Percentiles rank a stretch among this genome's conserved stretches.
Conservation (phyloP, 2,329 filamentous ascomycete species). For the Trichoderma atrobrunneum region DNA sequence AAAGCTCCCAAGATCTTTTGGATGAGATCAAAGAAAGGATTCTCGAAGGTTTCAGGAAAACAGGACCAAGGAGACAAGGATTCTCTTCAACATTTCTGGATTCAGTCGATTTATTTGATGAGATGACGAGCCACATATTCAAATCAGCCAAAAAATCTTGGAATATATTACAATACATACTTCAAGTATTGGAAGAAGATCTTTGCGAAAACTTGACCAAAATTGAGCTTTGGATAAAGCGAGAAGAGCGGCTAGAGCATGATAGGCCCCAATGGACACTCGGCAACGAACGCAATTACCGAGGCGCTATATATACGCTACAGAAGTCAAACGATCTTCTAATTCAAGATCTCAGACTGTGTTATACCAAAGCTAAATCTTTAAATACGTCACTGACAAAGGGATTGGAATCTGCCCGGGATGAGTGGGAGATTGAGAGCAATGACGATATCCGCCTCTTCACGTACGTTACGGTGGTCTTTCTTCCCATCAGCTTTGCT, state of each 20-base stretch:
- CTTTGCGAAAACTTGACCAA: neutral
- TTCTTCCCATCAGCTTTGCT: neutral
- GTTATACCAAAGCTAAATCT: neutral
- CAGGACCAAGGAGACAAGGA: fast-evolving
- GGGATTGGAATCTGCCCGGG: neutral
- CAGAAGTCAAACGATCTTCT: neutral
- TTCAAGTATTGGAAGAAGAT: neutral
- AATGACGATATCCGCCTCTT: neutral
- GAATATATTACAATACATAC: neutral
- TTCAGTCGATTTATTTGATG: neutral
- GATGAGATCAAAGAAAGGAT: neutral
- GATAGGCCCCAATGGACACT: neutral
- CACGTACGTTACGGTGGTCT: neutral
- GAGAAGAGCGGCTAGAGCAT: neutral
- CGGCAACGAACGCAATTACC: neutral
- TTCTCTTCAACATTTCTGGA: neutral
- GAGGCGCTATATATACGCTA: neutral
- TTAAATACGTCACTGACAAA: neutral
- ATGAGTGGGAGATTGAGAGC: neutral
- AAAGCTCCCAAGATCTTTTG: neutral
- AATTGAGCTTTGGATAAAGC: neutral
- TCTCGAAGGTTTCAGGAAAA: neutral
- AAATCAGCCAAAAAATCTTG: neutral
- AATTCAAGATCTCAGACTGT: neutral
- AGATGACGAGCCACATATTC: neutral